phyloP scores from a whole-genome alignment of 2,329 filamentous ascomycete genomes.

The Colletotrichum falcatum region DNA sequence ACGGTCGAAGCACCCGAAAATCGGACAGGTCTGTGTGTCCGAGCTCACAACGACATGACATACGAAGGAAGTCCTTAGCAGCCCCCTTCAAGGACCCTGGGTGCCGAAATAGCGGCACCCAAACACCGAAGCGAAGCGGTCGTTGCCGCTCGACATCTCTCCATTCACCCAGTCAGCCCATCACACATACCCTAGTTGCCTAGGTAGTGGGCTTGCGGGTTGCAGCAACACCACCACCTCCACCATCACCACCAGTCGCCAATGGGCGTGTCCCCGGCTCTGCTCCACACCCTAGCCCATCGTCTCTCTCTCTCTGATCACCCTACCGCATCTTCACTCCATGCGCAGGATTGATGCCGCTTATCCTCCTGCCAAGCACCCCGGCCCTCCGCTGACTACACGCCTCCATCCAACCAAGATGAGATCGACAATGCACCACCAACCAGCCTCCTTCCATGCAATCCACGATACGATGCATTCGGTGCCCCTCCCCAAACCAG shows the following conservation, averaged over 20 bases:
- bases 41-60: not conserved
- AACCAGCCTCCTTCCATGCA: conserved; percentile 6
- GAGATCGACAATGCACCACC: conserved; percentile 35
- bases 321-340: conserved; percentile 39
- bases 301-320: conserved; percentile 38
- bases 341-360: conserved; percentile 36
- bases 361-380: conserved; percentile 30
- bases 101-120: not conserved
- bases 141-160: not conserved
- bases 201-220: not conserved
- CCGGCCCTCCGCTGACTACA: conserved; percentile 10
- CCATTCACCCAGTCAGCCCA: not conserved
- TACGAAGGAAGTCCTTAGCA: not conserved
- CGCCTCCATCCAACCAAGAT: conserved; percentile 30
- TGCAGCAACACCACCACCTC: not conserved
- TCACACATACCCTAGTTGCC: not conserved
- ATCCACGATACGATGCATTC: not conserved
- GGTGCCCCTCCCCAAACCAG: conserved; percentile 26
- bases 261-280: not conserved
- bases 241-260: not conserved
- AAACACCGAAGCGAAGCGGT: not conserved
- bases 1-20: not conserved
- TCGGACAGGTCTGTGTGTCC: not conserved
- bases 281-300: conserved; percentile 21
- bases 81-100: conserved; percentile 2